A percentile compares a stretch with the other conserved stretches of the same genome.
Evolutionary conservation across 306 rosid genomes (phyloP).

Genomic region (Casuarina glauca): DNA sequence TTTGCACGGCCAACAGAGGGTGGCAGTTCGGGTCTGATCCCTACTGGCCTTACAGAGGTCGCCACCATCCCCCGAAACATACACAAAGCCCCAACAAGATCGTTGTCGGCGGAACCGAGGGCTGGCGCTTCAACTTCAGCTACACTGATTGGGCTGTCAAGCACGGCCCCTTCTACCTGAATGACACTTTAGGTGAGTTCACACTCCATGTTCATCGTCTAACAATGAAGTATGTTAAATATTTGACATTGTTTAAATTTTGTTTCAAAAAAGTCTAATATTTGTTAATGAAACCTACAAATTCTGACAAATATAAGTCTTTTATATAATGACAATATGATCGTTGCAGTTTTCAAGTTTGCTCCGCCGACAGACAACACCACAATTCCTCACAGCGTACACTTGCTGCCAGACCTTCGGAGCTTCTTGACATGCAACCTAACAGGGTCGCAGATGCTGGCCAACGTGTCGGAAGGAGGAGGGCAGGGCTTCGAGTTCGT

Average conservation of each 20-base stretch:
- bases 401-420: constrained; percentile 41
- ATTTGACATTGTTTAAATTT: too few relatives aligned
- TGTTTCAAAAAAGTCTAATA: too few relatives aligned
- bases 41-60: too few relatives aligned
- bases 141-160: constrained; percentile 50
- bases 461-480: constrained; percentile 30
- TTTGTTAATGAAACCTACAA: too few relatives aligned
- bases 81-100: constrained; percentile 39
- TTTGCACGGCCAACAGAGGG: constrained; percentile 39
- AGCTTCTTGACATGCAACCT: constrained; percentile 53
- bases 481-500: constrained; percentile 44
- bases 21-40: constrained; percentile 15
- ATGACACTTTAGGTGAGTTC: constrained; percentile 47
- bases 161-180: constrained; percentile 53
- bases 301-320: too few relatives aligned
- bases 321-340: background rate
- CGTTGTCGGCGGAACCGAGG: constrained; percentile 56
- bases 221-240: too few relatives aligned
- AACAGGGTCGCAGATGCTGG: constrained; percentile 40
- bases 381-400: constrained; percentile 38
- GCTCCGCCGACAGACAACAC: constrained; percentile 21
- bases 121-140: constrained; percentile 56
- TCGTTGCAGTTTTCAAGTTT: constrained; percentile 52
- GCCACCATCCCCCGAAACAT: constrained; percentile 21
- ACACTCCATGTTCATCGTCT: too few relatives aligned